Evolutionary conservation across 2,329 filamentous ascomycete species (phyloP).

Genomic region (Colletotrichum musicola): DNA sequence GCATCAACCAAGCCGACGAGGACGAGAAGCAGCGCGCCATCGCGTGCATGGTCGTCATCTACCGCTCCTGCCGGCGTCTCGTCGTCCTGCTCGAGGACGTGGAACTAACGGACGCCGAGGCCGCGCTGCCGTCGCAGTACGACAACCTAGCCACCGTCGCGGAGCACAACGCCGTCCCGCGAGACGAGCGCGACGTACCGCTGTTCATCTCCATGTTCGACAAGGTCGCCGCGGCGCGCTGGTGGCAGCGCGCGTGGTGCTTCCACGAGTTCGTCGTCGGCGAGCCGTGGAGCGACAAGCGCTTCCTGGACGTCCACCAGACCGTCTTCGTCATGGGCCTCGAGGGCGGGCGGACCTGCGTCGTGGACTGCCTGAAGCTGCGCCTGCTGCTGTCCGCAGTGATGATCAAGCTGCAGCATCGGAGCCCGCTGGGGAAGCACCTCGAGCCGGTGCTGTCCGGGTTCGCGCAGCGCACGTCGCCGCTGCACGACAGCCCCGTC

Average conservation of each 20-base stretch:
- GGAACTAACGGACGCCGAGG: slow-evolving; percentile 12
- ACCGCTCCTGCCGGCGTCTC: slow-evolving; percentile 19
- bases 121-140: neutral
- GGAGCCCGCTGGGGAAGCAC: neutral
- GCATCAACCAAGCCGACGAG: slow-evolving; percentile 54
- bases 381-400: slow-evolving; percentile 6
- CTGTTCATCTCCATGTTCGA: slow-evolving; percentile 4
- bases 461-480: slow-evolving; percentile 23
- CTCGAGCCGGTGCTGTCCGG: slow-evolving; percentile 22
- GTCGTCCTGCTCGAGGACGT: slow-evolving; percentile 28
- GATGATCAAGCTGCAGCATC: slow-evolving; percentile 1
- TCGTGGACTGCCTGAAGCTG: slow-evolving; percentile 6
- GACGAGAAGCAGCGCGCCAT: slow-evolving; percentile 42
- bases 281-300: slow-evolving; percentile 25
- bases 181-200: neutral
- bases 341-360: neutral
- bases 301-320: slow-evolving; percentile 12
- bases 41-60: slow-evolving; percentile 26
- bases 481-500: slow-evolving; percentile 2
- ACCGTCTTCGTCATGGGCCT: slow-evolving; percentile 22
- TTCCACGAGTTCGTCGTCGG: slow-evolving; percentile 29
- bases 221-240: slow-evolving; percentile 24
- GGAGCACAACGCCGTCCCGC: neutral
- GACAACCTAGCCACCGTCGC: neutral
- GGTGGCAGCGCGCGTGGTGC: slow-evolving; percentile 33